phyloP scores from a whole-genome alignment of 1,284 basidiomycete species.

The Boletus hoseneyae region DNA sequence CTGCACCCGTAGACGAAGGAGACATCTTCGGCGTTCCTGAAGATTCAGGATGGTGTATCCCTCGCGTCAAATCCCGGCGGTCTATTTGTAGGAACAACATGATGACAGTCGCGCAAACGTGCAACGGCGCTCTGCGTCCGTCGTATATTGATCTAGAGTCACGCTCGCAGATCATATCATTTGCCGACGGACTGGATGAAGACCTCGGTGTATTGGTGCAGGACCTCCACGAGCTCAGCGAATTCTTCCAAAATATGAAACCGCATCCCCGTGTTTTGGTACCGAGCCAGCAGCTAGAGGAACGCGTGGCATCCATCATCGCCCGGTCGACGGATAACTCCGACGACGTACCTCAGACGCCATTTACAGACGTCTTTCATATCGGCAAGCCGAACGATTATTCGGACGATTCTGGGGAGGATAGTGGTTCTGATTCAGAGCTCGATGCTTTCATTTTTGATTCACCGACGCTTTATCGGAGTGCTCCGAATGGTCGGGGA shows the following conservation, averaged over 20 bases:
- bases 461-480: slow-evolving; percentile 43
- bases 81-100: slow-evolving; percentile 73
- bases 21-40: slow-evolving; percentile 81
- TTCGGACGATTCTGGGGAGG: slow-evolving; percentile 46
- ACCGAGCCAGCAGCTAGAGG: slow-evolving; percentile 63
- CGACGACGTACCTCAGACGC: slow-evolving; percentile 62
- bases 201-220: slow-evolving; percentile 85
- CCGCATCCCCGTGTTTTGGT: slow-evolving; percentile 30
- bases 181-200: slow-evolving; percentile 42
- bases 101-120: slow-evolving; percentile 82
- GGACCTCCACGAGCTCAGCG: slow-evolving; percentile 81
- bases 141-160: slow-evolving; percentile 73
- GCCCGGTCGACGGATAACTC: slow-evolving; percentile 65
- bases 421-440: slow-evolving; percentile 58
- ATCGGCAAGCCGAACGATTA: slow-evolving; percentile 45
- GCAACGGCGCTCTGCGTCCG: slow-evolving; percentile 67
- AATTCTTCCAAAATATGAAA: slow-evolving; percentile 72
- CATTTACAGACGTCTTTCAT: slow-evolving; percentile 73
- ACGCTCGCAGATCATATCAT: slow-evolving; percentile 38
- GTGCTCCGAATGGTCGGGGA: slow-evolving; percentile 40
- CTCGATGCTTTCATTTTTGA: slow-evolving; percentile 70
- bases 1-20: slow-evolving; percentile 49
- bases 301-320: slow-evolving; percentile 74
- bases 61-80: slow-evolving; percentile 60
- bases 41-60: slow-evolving; percentile 83